Percentiles rank a stretch among this genome's conserved stretches.
These are phyloP conservation scores for Kluyveromyces marxianus DNA, from an alignment of 1,139 yeast genomes.

Conservation along the genomic window DNA sequence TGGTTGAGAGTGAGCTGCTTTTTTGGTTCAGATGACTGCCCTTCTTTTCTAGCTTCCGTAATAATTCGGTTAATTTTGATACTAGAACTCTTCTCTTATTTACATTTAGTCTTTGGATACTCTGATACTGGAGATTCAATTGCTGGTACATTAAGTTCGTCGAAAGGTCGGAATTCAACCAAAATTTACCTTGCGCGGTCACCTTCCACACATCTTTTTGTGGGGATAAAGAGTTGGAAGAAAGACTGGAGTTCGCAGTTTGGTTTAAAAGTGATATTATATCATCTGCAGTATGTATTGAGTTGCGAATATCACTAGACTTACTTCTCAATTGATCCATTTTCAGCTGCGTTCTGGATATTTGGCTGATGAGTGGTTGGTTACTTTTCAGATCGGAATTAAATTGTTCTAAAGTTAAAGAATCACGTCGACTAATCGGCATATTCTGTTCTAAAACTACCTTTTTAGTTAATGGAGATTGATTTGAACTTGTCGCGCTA, in stretches of 20 bases:
- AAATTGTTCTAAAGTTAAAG: slow-evolving; percentile 9
- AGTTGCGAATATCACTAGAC: neutral
- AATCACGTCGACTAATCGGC: slow-evolving; percentile 6
- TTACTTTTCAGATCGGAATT: neutral
- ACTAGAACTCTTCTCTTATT: neutral
- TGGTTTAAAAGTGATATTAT: neutral
- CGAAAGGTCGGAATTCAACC: slow-evolving; percentile 9
- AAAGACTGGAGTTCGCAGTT: neutral
- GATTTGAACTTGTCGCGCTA: slow-evolving; percentile 12
- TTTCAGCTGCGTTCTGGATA: slow-evolving; percentile 4
- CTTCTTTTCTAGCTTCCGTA: neutral
- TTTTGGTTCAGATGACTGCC: neutral
- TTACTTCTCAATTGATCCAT: neutral
- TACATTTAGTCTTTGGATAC: slow-evolving; percentile 6
- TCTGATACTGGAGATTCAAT: slow-evolving; percentile 8
- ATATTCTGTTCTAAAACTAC: neutral
- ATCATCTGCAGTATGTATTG: neutral
- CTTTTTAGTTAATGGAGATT: slow-evolving; percentile 10
- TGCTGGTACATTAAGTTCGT: slow-evolving; percentile 9
- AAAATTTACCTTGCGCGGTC: slow-evolving; percentile 7
- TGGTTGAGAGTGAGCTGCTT: neutral
- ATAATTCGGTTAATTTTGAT: neutral
- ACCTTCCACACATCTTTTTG: slow-evolving; percentile 1
- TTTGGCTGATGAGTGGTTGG: neutral
- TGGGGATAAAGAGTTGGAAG: neutral